phyloP scores from a whole-genome alignment of 805 yeast species.

The Suhomyces vadensis region DNA sequence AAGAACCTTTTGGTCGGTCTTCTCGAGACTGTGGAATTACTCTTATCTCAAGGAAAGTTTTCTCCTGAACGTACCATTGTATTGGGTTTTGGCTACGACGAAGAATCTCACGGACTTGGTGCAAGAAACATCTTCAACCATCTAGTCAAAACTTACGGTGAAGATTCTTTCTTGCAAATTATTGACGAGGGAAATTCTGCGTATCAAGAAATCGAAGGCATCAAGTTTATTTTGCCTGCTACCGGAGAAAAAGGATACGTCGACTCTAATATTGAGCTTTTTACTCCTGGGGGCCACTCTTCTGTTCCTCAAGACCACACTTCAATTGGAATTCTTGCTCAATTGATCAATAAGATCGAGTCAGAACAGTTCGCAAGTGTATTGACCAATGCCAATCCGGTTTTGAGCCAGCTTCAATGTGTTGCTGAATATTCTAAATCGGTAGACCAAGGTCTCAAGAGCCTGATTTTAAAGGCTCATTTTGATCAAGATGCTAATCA shows the following conservation, averaged over 20 bases:
- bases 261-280: slow-evolving; percentile 41
- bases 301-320: slow-evolving; percentile 52
- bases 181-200: slow-evolving; percentile 44
- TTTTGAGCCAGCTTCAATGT: slow-evolving; percentile 45
- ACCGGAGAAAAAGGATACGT: slow-evolving; percentile 52
- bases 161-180: slow-evolving; percentile 43
- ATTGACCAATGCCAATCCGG: slow-evolving; percentile 45
- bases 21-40: slow-evolving; percentile 37
- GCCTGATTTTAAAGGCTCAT: slow-evolving; percentile 41
- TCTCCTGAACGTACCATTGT: slow-evolving; percentile 45
- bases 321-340: slow-evolving; percentile 47
- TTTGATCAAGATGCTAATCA: slow-evolving; percentile 37
- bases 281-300: slow-evolving; percentile 53
- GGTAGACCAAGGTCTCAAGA: slow-evolving; percentile 32
- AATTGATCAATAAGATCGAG: slow-evolving; percentile 42
- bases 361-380: slow-evolving; percentile 35
- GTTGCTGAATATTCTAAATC: slow-evolving; percentile 44
- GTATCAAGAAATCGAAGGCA: slow-evolving; percentile 27
- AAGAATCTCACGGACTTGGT: slow-evolving; percentile 47
- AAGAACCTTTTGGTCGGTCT: slow-evolving; percentile 47
- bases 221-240: slow-evolving; percentile 45
- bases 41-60: slow-evolving; percentile 33
- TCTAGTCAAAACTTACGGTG: slow-evolving; percentile 40
- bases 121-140: slow-evolving; percentile 36
- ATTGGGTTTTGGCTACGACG: slow-evolving; percentile 53